These are phyloP conservation scores for Gossypium herbaceum DNA, from an alignment of 345 rosid species.

Conservation along the genomic window DNA sequence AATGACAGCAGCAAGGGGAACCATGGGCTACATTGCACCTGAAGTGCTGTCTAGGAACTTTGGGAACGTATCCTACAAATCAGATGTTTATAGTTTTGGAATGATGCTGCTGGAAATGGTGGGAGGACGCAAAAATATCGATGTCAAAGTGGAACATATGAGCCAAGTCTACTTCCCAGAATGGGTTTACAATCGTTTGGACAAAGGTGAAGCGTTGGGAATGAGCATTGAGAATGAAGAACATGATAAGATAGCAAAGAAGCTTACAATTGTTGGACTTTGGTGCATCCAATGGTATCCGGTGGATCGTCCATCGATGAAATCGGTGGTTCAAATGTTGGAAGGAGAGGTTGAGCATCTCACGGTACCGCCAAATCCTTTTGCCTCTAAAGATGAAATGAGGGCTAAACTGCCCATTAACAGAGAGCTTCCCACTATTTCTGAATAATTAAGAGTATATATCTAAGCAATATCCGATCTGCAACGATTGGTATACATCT, in stretches of 20 bases:
- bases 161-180: constrained; percentile 23
- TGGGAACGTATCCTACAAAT: constrained; percentile 7
- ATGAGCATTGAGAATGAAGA: constrained; percentile 10
- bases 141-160: background rate
- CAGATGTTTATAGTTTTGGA: constrained; percentile 14
- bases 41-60: constrained; percentile 23
- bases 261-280: constrained; percentile 20
- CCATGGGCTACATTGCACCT: constrained; percentile 29
- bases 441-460: background rate
- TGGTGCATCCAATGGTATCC: constrained; percentile 29
- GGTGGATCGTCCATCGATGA: constrained; percentile 22
- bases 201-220: constrained; percentile 11
- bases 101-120: constrained; percentile 28
- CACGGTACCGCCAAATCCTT: constrained; percentile 9
- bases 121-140: constrained; percentile 23
- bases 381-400: constrained; percentile 15
- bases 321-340: constrained; percentile 23
- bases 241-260: constrained; percentile 18
- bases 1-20: constrained; percentile 16
- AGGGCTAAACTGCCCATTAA: background rate
- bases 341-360: constrained; percentile 17
- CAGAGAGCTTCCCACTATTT: constrained; percentile 3
- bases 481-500: too few species aligned
- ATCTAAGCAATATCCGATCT: too few species aligned
- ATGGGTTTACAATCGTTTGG: constrained; percentile 19